phyloP scores from a whole-genome alignment of 2,329 filamentous ascomycete genomes.

The Aspergillus sp. region DNA sequence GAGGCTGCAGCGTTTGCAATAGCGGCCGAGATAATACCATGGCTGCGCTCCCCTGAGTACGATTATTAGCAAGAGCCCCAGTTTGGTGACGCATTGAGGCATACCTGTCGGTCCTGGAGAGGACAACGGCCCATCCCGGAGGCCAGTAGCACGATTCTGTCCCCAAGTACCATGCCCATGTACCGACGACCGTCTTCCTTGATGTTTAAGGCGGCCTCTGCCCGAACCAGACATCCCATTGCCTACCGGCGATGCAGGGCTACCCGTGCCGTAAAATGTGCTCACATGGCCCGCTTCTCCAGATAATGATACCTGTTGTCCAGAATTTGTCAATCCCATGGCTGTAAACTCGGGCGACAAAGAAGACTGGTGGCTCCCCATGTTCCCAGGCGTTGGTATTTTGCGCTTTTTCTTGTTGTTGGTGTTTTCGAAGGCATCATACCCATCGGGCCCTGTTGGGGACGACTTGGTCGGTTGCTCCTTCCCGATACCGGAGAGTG shows the following conservation, averaged over 20 bases:
- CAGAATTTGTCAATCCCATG: constrained; percentile 57
- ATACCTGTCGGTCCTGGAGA: constrained; percentile 42
- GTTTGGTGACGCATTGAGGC: not conserved
- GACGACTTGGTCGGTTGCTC: constrained; percentile 53
- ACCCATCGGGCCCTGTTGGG: constrained; percentile 76
- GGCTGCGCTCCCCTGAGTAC: constrained; percentile 47
- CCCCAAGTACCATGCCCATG: constrained; percentile 59
- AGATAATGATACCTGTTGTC: constrained; percentile 45
- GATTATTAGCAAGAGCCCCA: constrained; percentile 2
- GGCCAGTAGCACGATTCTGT: constrained; percentile 50
- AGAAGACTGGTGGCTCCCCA: constrained; percentile 57
- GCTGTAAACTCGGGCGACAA: constrained; percentile 65
- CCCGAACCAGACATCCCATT: constrained; percentile 82
- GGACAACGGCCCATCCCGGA: constrained; percentile 47
- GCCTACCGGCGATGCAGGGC: constrained; percentile 54
- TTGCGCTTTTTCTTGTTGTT: constrained; percentile 99
- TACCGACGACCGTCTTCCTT: constrained; percentile 61
- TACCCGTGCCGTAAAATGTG: constrained; percentile 58
- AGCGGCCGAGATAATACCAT: constrained; percentile 87
- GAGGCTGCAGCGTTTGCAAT: constrained; percentile 84
- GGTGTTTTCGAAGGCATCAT: constrained; percentile 96
- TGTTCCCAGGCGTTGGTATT: constrained; percentile 83
- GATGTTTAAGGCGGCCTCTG: constrained; percentile 76
- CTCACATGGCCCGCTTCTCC: constrained; percentile 49
- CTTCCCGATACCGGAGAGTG: constrained; percentile 29